Conservation (phyloP, 148 eudicot species). For the Camellia sinensis region DNA sequence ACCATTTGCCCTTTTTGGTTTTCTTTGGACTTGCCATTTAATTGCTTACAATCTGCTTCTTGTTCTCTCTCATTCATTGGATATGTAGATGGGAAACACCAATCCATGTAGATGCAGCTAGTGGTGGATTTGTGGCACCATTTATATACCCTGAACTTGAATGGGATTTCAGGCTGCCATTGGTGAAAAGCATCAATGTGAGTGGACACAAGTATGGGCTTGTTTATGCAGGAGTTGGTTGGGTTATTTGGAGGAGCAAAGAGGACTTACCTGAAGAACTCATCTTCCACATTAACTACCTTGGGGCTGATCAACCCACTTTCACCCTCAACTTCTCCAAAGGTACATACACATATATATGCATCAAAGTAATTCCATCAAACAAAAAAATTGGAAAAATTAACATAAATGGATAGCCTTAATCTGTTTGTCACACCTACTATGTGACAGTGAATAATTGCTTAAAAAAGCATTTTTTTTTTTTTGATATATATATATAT, state of each 20-base stretch:
- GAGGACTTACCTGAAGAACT: conserved; percentile 50
- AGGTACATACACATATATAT: conserved; percentile 22
- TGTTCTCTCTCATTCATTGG: too few relatives aligned
- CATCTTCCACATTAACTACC: conserved; percentile 19
- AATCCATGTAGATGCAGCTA: conserved; percentile 54
- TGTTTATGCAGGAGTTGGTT: conserved; percentile 50
- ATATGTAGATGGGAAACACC: conserved; percentile 47
- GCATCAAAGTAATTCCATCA: background rate
- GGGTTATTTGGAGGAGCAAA: conserved; percentile 51
- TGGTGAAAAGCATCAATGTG: conserved; percentile 51
- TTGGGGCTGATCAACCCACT: conserved; percentile 16
- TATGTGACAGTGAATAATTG: too few relatives aligned
- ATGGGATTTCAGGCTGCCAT: conserved; percentile 48
- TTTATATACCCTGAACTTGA: conserved; percentile 40
- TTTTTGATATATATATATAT: too few relatives aligned
- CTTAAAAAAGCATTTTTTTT: too few relatives aligned
- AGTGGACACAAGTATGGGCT: conserved; percentile 54
- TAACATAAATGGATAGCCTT: too few relatives aligned
- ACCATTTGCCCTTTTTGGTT: too few relatives aligned
- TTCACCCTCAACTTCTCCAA: conserved; percentile 57
- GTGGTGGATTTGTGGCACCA: conserved; percentile 55
- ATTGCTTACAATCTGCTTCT: too few relatives aligned
- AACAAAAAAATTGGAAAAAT: background rate
- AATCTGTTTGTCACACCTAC: too few relatives aligned
- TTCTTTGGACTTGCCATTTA: too few relatives aligned